A percentile compares a stretch with the other conserved stretches of the same genome.
Conservation (phyloP, 495 filamentous ascomycete genomes). For the Corynascus novoguineensis region DNA sequence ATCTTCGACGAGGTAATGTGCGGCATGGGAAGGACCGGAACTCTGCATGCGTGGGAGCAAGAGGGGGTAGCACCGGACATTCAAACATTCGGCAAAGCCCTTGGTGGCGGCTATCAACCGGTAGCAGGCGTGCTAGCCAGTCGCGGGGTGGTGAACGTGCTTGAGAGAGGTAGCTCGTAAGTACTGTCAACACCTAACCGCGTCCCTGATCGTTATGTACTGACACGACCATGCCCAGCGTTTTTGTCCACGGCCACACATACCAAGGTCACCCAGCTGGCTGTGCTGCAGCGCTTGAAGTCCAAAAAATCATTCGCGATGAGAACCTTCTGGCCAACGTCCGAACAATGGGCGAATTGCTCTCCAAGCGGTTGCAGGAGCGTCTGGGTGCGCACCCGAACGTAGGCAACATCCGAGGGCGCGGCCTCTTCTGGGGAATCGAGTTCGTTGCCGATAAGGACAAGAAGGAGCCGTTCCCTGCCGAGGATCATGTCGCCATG, state of each 20-base stretch:
- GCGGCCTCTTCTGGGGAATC: slow-evolving; percentile 58
- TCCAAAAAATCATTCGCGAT: slow-evolving; percentile 53
- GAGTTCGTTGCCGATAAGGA: slow-evolving; percentile 52
- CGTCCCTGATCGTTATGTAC: slow-evolving; percentile 4
- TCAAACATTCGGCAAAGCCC: slow-evolving; percentile 59
- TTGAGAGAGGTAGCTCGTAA: slow-evolving; percentile 54
- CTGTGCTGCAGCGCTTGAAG: slow-evolving; percentile 56
- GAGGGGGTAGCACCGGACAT: slow-evolving; percentile 56
- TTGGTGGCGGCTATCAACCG: slow-evolving; percentile 61
- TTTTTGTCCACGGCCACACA: slow-evolving; percentile 56
- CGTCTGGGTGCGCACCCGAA: slow-evolving; percentile 46
- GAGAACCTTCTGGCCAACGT: slow-evolving; percentile 53
- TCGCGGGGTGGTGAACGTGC: slow-evolving; percentile 47
- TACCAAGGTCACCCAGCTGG: slow-evolving; percentile 57
- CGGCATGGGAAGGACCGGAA: slow-evolving; percentile 66
- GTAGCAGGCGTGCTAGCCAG: slow-evolving; percentile 56
- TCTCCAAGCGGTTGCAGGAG: slow-evolving; percentile 42
- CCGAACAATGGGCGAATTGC: slow-evolving; percentile 42
- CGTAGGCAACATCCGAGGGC: slow-evolving; percentile 61
- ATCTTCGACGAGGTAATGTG: slow-evolving; percentile 79
- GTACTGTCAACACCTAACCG: not conserved
- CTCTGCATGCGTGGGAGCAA: slow-evolving; percentile 62
- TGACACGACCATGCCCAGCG: slow-evolving; percentile 23
- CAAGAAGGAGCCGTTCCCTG: slow-evolving; percentile 44
- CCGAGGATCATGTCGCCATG: slow-evolving; percentile 36